Evolutionary conservation across 768 basidiomycete species (phyloP), one percentile per base, ranked within the genome.

Genomic region (Inosperma sp.): DNA sequence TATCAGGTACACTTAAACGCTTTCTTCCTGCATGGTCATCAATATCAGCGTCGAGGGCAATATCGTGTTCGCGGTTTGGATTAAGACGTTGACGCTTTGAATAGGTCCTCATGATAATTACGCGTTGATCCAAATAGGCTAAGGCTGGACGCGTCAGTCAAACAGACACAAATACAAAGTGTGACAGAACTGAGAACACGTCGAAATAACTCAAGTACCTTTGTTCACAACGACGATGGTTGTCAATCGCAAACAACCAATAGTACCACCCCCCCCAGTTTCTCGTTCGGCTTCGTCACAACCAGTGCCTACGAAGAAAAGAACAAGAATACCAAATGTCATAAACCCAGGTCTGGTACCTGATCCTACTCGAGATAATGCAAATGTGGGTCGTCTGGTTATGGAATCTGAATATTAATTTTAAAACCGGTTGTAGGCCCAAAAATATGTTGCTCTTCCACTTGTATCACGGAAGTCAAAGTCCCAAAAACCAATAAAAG

Each of bases 211-310:
- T 30, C 46, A 17, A 47, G 19, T 23, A 13, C 54, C 49, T 61
- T 66, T 57, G 48, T 14, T 45, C 21, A 36, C 46, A 16, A 41
- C 47, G 33, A 40, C 45, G 34, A 56, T 87, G 84, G 83, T 83
- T 46, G 84, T 80, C 51, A 79, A 80, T 42, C 79, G 82, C 62
- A 80, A 79, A 67, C 76, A 77, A 39, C 82, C 83, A 22, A 72
- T 72, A 36, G 71, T 77, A 33, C 79, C 80, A 23, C 67, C 69
- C 35, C 72, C 75, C 30, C 67, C 67, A 4, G 63, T 69, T 22
- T 81, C 80, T 8, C 74, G 78, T 48, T 76, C 77, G 34, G 68
- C 68, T 31, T 83, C 83, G 21, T 66, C 79, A 17, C 81, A 81
- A 47, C 64, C 68, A 21, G 46, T 72, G 29, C 69, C 72, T 16